Evolutionary conservation across 148 eudicot genomes (phyloP), one percentile per base, ranked within the genome.

Genomic region (Polygonum aviculare): DNA sequence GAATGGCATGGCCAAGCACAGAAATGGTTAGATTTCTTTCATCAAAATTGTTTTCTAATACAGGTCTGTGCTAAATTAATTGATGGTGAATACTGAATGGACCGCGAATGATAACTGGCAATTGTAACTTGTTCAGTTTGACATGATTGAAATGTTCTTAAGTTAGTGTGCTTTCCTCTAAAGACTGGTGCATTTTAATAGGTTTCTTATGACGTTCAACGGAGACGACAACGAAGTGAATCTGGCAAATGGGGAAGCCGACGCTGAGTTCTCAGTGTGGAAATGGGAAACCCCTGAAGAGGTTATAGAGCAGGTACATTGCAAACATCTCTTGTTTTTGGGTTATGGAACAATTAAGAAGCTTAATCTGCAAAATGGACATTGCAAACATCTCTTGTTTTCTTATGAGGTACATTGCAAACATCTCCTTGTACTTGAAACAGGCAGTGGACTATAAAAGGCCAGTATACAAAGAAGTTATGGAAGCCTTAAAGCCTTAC

Each of bases 1-100:
- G 97, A 92, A 92, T 94, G 98, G 98, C 97, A 94, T 77, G 98
- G 98, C 7, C 98, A 92, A 79, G 96, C 97, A 75, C 98, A 94
- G 76, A 94, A 94, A 76, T 94, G 98, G 98, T 94, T 76, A 76
- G 85, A 74, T 11, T 31, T 57, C 1, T 79, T 12, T 3, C 3
- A 0, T 57, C 21, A 7, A 1, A 14, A 50, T 3, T 54, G 59
- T 2, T 54, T 54, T 54, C 9, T 54, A 18, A 54, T 2, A 0
- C n/a, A 18, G 7, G 21, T 4, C 59, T 0, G 18, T 16, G 59
- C 19, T 59, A 59, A 59, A 19, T 22, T 59, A 2, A 7, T 7
- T 26, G 38, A 60, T 14, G 11, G 26, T 57, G 21, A 14, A 51
- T 2, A 12, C 6, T 51, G 54, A 50, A 1, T 51, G 19, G 6